These are phyloP conservation scores for Sporothrix globosa DNA, from an alignment of 2,329 filamentous ascomycete species.

Conservation along the genomic window DNA sequence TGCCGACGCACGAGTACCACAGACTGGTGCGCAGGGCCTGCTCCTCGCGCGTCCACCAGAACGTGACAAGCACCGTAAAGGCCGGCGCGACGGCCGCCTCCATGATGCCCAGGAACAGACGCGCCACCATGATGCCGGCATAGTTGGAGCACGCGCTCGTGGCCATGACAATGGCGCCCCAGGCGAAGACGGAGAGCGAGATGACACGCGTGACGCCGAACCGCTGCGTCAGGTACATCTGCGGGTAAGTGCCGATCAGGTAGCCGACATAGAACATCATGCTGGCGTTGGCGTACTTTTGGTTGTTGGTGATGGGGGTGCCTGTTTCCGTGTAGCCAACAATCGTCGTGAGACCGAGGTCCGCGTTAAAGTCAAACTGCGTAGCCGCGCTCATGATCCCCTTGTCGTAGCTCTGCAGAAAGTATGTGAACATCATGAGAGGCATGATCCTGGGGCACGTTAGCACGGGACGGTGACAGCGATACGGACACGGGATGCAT, in stretches of 20 bases:
- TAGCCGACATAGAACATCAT: constrained; percentile 29
- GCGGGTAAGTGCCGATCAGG: constrained; percentile 26
- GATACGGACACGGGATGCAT: too few species aligned
- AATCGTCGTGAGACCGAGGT: constrained; percentile 21
- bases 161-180: constrained; percentile 14
- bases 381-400: constrained; percentile 28
- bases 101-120: constrained; percentile 25
- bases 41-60: constrained; percentile 51
- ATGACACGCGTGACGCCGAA: constrained; percentile 20
- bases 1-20: constrained; percentile 51
- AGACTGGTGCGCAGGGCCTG: constrained; percentile 47
- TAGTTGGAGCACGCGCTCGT: constrained; percentile 27
- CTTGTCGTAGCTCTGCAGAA: constrained; percentile 28
- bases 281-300: constrained; percentile 24
- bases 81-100: constrained; percentile 27
- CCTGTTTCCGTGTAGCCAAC: constrained; percentile 8
- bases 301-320: constrained; percentile 18
- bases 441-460: constrained; percentile 2
- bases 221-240: constrained; percentile 24
- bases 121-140: constrained; percentile 24
- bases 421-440: constrained; percentile 28
- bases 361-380: constrained; percentile 21
- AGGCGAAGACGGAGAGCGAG: constrained; percentile 9
- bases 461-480: background rate
- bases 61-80: constrained; percentile 51